Evolutionary conservation across 1,284 basidiomycete species (phyloP).

Genomic region (Tremellales sp.): DNA sequence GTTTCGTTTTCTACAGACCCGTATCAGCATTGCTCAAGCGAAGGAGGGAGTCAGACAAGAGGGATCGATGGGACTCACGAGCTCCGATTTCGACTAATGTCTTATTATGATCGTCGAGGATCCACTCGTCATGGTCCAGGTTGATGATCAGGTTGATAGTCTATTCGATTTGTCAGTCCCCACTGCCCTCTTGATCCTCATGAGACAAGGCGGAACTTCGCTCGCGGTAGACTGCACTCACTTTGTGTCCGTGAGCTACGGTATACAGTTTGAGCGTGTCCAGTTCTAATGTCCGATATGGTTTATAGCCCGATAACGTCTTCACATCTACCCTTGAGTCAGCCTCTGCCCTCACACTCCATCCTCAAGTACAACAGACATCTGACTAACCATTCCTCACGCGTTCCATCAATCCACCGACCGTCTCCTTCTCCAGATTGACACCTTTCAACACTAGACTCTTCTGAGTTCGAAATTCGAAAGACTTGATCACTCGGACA

Average conservation of each 20-base stretch:
- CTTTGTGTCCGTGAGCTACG: conserved; percentile 90
- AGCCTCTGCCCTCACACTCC: neutral
- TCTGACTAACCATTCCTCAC: conserved; percentile 53
- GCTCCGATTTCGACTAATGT: conserved; percentile 66
- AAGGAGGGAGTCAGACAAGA: neutral
- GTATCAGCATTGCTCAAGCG: neutral
- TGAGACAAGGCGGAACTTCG: too few relatives aligned
- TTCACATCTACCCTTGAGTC: conserved; percentile 56
- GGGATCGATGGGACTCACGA: conserved; percentile 54
- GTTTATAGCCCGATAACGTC: conserved; percentile 74
- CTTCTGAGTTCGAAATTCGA: conserved; percentile 86
- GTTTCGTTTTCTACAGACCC: conserved; percentile 76
- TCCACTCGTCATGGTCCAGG: conserved; percentile 89
- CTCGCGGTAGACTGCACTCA: too few relatives aligned
- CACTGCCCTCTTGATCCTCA: too few relatives aligned
- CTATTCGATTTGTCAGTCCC: conserved; percentile 49
- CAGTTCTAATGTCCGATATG: conserved; percentile 66
- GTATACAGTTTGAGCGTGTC: conserved; percentile 95
- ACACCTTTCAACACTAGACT: conserved; percentile 77
- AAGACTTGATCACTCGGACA: conserved; percentile 88
- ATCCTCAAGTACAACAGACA: neutral
- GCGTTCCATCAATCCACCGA: conserved; percentile 69
- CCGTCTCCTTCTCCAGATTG: conserved; percentile 73
- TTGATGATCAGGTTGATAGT: conserved; percentile 94
- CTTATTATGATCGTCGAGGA: conserved; percentile 64